Conservation (phyloP, 2,329 filamentous ascomycete genomes). For the Alternaria viburni region DNA sequence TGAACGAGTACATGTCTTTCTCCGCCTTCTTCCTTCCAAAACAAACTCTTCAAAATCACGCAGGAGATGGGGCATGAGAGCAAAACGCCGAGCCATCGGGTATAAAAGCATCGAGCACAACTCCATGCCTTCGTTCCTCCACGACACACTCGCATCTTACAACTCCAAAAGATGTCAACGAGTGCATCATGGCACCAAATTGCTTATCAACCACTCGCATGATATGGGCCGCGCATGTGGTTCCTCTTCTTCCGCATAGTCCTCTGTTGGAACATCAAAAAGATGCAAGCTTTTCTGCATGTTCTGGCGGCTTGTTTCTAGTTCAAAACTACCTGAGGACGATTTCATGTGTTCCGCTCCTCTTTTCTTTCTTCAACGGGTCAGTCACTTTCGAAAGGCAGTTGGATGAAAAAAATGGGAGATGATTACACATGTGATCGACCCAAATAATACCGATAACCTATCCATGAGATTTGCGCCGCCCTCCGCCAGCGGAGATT, state of each 20-base stretch:
- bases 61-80: accelerated
- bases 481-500: not conserved
- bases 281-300: not conserved
- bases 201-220: not conserved
- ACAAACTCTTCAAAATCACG: not conserved
- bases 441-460: not conserved
- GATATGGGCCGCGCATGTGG: not conserved
- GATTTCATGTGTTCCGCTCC: not conserved
- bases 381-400: not conserved
- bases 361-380: not conserved
- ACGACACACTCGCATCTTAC: not conserved
- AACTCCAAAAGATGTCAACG: not conserved
- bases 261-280: not conserved
- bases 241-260: not conserved
- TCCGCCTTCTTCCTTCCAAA: not conserved
- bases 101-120: not conserved
- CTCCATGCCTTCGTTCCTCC: not conserved
- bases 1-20: not conserved
- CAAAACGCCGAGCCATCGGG: not conserved
- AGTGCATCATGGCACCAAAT: not conserved
- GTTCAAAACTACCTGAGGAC: not conserved
- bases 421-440: not conserved
- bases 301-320: not conserved
- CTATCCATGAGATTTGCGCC: not conserved
- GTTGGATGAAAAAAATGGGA: not conserved